Evolutionary conservation across 2,329 filamentous ascomycete species (phyloP).

Genomic region (Trichophyton simii): DNA sequence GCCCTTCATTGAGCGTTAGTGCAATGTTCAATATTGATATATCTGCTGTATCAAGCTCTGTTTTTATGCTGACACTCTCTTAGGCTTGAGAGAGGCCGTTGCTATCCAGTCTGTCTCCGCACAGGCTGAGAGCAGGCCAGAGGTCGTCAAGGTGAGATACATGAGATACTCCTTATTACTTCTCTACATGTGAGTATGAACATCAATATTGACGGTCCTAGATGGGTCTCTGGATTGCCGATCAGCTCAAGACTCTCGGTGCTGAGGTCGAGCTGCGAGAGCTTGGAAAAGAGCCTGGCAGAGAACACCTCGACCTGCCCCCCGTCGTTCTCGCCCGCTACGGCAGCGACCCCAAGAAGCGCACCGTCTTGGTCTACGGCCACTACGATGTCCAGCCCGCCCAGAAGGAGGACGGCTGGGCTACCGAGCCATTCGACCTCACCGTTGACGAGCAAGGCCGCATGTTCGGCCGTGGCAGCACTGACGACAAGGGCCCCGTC

Average conservation of each 20-base stretch:
- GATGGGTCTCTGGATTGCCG: constrained; percentile 86
- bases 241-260: constrained; percentile 70
- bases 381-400: constrained; percentile 99
- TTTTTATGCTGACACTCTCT: neutral
- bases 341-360: constrained; percentile 81
- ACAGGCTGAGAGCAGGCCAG: constrained; percentile 72
- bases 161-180: constrained; percentile 24
- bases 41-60: neutral
- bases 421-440: constrained; percentile 84
- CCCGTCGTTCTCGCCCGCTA: constrained; percentile 88
- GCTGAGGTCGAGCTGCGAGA: constrained; percentile 76
- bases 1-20: constrained; percentile 68
- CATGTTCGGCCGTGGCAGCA: constrained; percentile 93
- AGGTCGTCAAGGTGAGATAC: constrained; percentile 62
- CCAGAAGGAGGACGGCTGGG: constrained; percentile 85
- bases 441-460: constrained; percentile 78
- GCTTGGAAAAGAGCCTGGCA: constrained; percentile 82
- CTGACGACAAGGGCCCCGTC: constrained; percentile 95
- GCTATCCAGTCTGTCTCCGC: constrained; percentile 94
- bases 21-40: neutral
- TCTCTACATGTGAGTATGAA: neutral
- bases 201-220: constrained; percentile 18
- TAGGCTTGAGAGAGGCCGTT: constrained; percentile 67
- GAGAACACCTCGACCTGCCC: constrained; percentile 79
- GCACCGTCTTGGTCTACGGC: constrained; percentile 90